Base-by-base conservation (phyloP, 495 filamentous ascomycete genomes). In the Annulohypoxylon moriforme region DNA sequence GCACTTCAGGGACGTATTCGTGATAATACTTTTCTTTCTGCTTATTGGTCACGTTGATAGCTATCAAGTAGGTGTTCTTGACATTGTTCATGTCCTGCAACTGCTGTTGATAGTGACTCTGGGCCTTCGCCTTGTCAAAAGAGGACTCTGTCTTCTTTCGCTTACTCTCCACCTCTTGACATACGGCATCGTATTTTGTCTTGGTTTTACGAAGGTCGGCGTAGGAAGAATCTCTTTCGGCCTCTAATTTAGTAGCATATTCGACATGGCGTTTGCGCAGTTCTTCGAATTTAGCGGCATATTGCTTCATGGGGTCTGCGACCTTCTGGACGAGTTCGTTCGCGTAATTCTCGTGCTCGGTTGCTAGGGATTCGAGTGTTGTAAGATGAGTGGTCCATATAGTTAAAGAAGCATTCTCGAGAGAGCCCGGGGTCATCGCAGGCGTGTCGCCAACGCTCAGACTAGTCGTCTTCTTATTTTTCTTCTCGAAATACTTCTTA, bases 61-160 rank as follows among this genome's bases (percentile, higher is more conserved):
- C 87, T 69, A 99, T 95, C 38, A 99, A 83, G 75, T 99, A 99
- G 1, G 93, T 94, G 75, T 98, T 99, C 91, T 99, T 99, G 75
- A 92, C 88, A 77, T 98, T 98, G 79, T 93, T 90, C 96, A 98
- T 98, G 60, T 98, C 95, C 42, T 89, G 75, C 40, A 94, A 83
- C 78, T 98, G 94, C 75, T 96, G 92, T 74, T 96, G 93, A 78
- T 96, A 98, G 16, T 91, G 89, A 72, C 87, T 89, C 78, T 97
- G 93, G 6, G 96, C 94, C 81, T 98, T 99, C 27, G 85, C 78
- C 78, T 94, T 90, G 78, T 98, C 96, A 69, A 94, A 96, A 22
- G 93, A 86, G 31, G 89, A 91, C 75, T 98, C 96, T 58, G 90
- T 89, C 85, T 98, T 99, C 84, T 97, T 97, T 71, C 96, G 91